These are phyloP conservation scores for Magnaporthiopsis incrustans DNA, from an alignment of 2,329 filamentous ascomycete species.

Conservation along the genomic window DNA sequence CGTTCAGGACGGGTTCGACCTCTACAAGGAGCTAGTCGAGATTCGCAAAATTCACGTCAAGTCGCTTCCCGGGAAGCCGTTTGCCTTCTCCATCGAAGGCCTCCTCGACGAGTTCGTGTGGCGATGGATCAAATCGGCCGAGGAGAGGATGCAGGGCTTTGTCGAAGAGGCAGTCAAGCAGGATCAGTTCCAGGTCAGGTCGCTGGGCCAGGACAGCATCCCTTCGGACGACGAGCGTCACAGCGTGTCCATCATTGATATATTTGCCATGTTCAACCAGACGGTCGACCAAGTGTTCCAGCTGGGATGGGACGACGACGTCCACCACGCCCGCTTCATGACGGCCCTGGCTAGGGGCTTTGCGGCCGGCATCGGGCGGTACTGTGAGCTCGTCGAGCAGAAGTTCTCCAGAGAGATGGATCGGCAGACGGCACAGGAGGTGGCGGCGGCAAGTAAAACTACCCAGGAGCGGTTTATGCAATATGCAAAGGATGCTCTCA, in stretches of 20 bases:
- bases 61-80: conserved; percentile 63
- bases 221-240: conserved; percentile 76
- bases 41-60: conserved; percentile 75
- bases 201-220: conserved; percentile 52
- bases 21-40: conserved; percentile 82
- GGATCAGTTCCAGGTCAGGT: conserved; percentile 73
- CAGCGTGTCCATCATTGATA: conserved; percentile 86
- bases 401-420: conserved; percentile 91
- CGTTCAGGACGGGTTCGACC: conserved; percentile 85
- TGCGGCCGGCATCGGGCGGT: conserved; percentile 71
- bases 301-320: conserved; percentile 85
- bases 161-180: conserved; percentile 88
- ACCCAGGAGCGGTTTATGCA: conserved; percentile 90
- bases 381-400: conserved; percentile 85
- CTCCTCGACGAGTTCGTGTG: conserved; percentile 88
- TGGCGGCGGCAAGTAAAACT: conserved; percentile 67
- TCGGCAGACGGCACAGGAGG: conserved; percentile 77
- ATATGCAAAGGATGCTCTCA: conserved; percentile 88
- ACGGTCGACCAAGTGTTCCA: conserved; percentile 79
- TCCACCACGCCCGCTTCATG: conserved; percentile 96
- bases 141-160: conserved; percentile 71
- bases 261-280: conserved; percentile 91
- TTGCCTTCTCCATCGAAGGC: conserved; percentile 81
- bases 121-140: conserved; percentile 83
- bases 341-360: conserved; percentile 82